Percentiles rank a stretch among this genome's conserved stretches.
Conservation (phyloP, 164 flowering plant genomes). For the Euptelea pleiosperma region DNA sequence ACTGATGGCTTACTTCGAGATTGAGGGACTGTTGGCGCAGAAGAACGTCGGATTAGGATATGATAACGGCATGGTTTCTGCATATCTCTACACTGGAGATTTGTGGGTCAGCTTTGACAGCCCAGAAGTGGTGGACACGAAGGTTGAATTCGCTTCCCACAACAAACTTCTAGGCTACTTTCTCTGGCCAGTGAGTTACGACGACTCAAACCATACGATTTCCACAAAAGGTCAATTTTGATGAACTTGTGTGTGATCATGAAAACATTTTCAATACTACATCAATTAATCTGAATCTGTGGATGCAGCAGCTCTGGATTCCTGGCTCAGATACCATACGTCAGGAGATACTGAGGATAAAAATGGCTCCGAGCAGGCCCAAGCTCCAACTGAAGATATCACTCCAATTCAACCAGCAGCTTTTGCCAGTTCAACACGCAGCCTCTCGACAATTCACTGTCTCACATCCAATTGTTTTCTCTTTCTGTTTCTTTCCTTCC, state of each 20-base stretch:
- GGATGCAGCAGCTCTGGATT: constrained; percentile 8
- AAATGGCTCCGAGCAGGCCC: too few relatives aligned
- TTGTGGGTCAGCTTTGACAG: constrained; percentile 13
- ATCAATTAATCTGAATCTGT: too few relatives aligned
- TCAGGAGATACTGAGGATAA: neutral
- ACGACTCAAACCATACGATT: constrained; percentile 6
- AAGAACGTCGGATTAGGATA: neutral
- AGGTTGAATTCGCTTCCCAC: neutral
- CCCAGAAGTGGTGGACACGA: constrained; percentile 1
- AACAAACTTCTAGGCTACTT: constrained; percentile 7
- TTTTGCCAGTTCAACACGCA: neutral
- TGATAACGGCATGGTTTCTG: constrained; percentile 4
- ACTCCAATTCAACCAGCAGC: too few relatives aligned
- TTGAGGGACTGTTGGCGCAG: neutral
- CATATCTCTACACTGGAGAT: constrained; percentile 8
- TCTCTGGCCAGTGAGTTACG: constrained; percentile 11
- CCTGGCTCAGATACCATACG: neutral
- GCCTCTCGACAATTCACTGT: neutral
- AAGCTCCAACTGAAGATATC: neutral
- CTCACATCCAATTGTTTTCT: neutral
- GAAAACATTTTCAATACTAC: too few relatives aligned
- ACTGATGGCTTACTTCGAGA: constrained; percentile 12
- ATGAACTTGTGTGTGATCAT: too few relatives aligned
- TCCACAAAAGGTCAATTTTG: constrained; percentile 4
- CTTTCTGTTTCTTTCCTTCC: too few relatives aligned